These are phyloP conservation scores for Saccharomyces hybrid DNA, from an alignment of 1,139 yeast genomes.

Conservation along the genomic window DNA sequence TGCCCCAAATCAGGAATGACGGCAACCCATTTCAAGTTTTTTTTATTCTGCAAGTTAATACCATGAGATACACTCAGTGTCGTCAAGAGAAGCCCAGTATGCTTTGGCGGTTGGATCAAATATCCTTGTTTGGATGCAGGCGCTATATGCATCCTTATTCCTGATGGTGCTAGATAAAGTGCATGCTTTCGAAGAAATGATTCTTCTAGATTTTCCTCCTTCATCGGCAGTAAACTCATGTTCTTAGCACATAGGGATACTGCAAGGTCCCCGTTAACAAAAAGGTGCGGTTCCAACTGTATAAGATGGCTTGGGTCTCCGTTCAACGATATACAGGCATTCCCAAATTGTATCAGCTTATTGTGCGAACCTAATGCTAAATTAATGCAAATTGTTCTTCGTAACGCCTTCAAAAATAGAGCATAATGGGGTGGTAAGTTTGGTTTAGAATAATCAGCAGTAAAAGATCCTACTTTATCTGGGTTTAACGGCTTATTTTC, in stretches of 20 bases:
- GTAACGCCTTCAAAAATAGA: slow-evolving; percentile 54
- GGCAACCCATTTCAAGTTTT: slow-evolving; percentile 48
- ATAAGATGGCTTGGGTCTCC: slow-evolving; percentile 29
- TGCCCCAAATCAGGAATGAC: slow-evolving; percentile 61
- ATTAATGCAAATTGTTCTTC: slow-evolving; percentile 45
- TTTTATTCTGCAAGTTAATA: slow-evolving; percentile 33
- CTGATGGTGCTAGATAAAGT: slow-evolving; percentile 66
- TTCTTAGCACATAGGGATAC: slow-evolving; percentile 31
- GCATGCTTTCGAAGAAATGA: slow-evolving; percentile 36
- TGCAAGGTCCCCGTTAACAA: slow-evolving; percentile 46
- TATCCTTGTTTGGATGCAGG: slow-evolving; percentile 29
- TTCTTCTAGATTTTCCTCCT: slow-evolving; percentile 17
- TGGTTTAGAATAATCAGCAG: slow-evolving; percentile 32
- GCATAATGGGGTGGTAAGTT: slow-evolving; percentile 44
- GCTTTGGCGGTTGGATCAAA: slow-evolving; percentile 45
- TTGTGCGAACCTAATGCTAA: slow-evolving; percentile 35
- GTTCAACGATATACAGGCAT: slow-evolving; percentile 37
- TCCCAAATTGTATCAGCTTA: slow-evolving; percentile 46
- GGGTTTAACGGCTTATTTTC: slow-evolving; percentile 12
- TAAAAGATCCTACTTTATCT: slow-evolving; percentile 28
- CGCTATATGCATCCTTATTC: slow-evolving; percentile 54
- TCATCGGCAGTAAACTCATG: slow-evolving; percentile 24
- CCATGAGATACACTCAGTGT: slow-evolving; percentile 51
- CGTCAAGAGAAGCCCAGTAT: slow-evolving; percentile 41
- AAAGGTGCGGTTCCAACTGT: slow-evolving; percentile 50